Conservation (phyloP, 2,329 filamentous ascomycete species). For the Paecilomyces variotii region DNA sequence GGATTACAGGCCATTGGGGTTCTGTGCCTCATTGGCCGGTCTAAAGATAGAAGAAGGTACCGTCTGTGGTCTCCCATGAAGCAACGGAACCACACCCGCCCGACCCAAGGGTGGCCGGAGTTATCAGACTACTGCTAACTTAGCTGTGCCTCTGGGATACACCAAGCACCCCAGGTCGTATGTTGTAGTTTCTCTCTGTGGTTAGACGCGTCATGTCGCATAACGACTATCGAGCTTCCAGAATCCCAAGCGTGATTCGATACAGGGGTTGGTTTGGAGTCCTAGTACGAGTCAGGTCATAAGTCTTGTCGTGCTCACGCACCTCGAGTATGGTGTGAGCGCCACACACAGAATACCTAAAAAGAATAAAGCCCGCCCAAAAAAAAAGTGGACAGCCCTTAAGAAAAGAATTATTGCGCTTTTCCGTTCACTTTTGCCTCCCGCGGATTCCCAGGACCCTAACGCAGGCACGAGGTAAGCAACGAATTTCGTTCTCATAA, state of each 20-base stretch:
- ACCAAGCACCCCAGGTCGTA: background rate
- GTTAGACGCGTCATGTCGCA: background rate
- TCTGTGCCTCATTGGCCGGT: conserved; percentile 6
- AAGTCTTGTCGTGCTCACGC: background rate
- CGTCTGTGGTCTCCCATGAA: background rate
- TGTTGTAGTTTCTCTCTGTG: background rate
- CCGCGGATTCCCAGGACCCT: background rate
- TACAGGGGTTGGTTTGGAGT: background rate
- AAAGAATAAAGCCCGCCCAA: no score
- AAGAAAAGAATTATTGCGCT: background rate
- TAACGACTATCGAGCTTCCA: background rate
- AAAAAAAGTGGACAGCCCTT: background rate
- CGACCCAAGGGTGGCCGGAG: background rate
- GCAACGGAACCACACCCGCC: conserved; percentile 3
- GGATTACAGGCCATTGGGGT: conserved; percentile 4
- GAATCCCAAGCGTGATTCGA: background rate
- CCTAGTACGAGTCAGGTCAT: background rate
- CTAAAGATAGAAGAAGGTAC: conserved; percentile 19
- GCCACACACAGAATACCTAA: background rate
- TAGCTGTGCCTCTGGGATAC: background rate
- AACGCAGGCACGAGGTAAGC: conserved; percentile 13
- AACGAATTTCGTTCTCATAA: conserved; percentile 4
- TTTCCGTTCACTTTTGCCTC: background rate
- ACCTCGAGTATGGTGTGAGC: background rate
- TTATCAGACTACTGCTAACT: background rate